Base-by-base conservation (phyloP, 2,329 filamentous ascomycete genomes). In the Sporothrix brunneoviolacea region DNA sequence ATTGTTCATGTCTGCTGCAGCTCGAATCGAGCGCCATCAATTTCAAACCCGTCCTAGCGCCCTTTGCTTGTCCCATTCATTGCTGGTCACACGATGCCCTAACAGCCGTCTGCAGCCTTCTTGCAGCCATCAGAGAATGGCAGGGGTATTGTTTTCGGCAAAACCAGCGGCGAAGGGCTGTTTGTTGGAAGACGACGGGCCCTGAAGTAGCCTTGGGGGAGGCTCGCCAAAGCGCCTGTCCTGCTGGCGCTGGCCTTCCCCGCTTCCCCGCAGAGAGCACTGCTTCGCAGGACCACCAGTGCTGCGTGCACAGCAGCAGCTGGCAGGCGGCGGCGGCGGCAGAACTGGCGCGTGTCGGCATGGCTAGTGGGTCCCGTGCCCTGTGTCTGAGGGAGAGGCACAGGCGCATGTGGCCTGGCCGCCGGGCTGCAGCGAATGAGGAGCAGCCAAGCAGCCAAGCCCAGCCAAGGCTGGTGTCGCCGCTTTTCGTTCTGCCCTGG, bases 341-440 rank as follows among this genome's bases (percentile, higher is more conserved):
- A 33, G 33, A 28, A 35, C 41, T 22, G 10, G 13, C 18, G 30
- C 24, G 16, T n/a, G 19, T 18, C 40, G 21, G 43, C 44, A 39
- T 48, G 38, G 28, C 46, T 28, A 42, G 47, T 42, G 47, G 47
- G 39, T 37, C 38, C 28, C 38, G 38, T 49, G 47, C 30, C 47
- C 38, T 48, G 28, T 18, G 9, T 21, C 9, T 16, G 16, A 36
- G 35, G 30, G 21, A 28, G 28, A 24, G n/a, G 16, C n/a, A n/a
- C n/a, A n/a, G n/a, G n/a, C n/a, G n/a, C n/a, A n/a, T n/a, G n/a
- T 28, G 24, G 6, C 24, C 24, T 28, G 24, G 24, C n/a, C n/a
- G 32, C 12, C n/a, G 32, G 12, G 32, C 7, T 35, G n/a, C 36
- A 16, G 10, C 43, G 35, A 47, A 36, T 48, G 22, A n/a, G 43